Evolutionary conservation across 768 basidiomycete genomes (phyloP), one percentile per base, ranked within the genome.

Genomic region (Auriscalpium microsporum): DNA sequence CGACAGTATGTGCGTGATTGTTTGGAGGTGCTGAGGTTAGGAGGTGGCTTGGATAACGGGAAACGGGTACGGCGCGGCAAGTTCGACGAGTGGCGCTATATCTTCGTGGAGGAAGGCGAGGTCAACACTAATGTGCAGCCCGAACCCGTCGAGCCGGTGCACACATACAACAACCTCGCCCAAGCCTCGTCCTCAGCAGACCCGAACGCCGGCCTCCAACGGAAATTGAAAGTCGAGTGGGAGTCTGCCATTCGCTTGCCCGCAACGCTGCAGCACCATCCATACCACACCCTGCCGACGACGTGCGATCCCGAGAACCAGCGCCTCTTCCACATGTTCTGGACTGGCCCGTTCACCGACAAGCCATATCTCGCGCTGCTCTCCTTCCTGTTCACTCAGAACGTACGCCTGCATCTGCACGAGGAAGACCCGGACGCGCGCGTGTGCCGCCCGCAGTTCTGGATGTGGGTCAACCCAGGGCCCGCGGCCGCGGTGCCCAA

Each of bases 381-480:
- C 21, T 96, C 94, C 16, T 99, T 93, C 77, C 79, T 98, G 37
- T 98, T 85, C 73, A 96, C 95, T 3, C 96, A 99, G 68, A 96
- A 96, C 65, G 80, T 88, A 14, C 91, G 87, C 13, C 75, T 99
- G 23, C 85, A 95, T 63, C 68, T 82, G 21, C 75, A 80, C 52
- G 65, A 72, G 28, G 74, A 77, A 57, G 70, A 76, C 4, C 67
- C 70, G n/a, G 73, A 82, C 52, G 58, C 80, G 1, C 63, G 66
- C 2, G 76, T 83, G 23, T 99, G 96, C 69, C 80, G 93, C 37
- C 91, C 96, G 1, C 83, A 94, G 64, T 89, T 98, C 66, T 97
- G 93, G 93, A 71, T 98, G 49, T 99, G 95, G 95, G 94, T 98
- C 67, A 97, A 95, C 67, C 94, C 95, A 9, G 94, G 93, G n/a